Evolutionary conservation across 2,329 filamentous ascomycete species (phyloP).

Genomic region (Alternaria alternata): DNA sequence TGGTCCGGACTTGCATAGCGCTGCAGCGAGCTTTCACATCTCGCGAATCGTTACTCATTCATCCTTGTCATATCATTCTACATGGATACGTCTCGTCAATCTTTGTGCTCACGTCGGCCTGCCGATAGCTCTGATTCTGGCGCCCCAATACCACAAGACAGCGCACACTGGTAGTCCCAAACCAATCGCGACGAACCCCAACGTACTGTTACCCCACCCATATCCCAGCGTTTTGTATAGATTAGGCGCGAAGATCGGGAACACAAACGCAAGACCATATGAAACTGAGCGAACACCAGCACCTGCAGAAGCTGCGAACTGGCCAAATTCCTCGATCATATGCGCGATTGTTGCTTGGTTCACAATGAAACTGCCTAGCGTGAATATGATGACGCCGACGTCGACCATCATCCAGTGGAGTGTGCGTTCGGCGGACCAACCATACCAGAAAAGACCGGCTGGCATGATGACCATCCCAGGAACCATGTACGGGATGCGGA

Average conservation of each 20-base stretch:
- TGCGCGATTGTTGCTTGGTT: conserved; percentile 23
- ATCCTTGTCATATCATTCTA: too few species aligned
- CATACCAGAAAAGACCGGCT: conserved; percentile 54
- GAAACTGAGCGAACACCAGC: conserved; percentile 6
- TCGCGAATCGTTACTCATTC: too few species aligned
- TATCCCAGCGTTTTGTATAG: conserved; percentile 47
- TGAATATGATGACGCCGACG: conserved; percentile 57
- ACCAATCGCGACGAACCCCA: conserved; percentile 32
- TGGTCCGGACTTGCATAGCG: too few species aligned
- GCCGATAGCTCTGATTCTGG: too few species aligned
- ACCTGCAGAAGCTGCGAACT: conserved; percentile 22
- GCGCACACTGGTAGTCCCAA: background rate
- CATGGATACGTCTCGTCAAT: background rate
- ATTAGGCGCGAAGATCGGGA: conserved; percentile 50
- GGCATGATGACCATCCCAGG: conserved; percentile 36
- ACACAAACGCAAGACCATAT: conserved; percentile 29
- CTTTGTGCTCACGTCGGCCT: too few species aligned
- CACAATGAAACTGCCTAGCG: background rate
- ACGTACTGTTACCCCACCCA: conserved; percentile 44
- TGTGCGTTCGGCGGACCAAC: conserved; percentile 61
- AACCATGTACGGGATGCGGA: background rate
- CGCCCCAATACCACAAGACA: too few species aligned
- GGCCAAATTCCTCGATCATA: conserved; percentile 31
- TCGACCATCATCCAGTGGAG: conserved; percentile 64
- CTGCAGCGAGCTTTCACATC: too few species aligned